Conservation (phyloP, 192 early-diverging fungal genomes). For the Podila epigama region DNA sequence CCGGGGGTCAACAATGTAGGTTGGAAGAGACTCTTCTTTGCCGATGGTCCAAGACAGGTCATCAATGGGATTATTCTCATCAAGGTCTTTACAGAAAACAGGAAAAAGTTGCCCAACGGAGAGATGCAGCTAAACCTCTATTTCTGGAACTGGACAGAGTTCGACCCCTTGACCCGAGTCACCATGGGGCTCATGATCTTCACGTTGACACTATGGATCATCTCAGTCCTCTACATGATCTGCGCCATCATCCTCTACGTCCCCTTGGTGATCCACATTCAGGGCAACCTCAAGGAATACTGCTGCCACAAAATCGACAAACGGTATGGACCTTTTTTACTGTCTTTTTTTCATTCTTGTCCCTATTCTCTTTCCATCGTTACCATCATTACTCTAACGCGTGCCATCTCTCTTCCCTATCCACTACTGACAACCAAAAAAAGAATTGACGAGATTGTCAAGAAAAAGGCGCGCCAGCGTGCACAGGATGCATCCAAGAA, state of each 20-base stretch:
- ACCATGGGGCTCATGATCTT: conserved; percentile 58
- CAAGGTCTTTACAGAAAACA: conserved; percentile 25
- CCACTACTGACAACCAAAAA: not conserved
- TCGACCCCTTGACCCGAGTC: not conserved
- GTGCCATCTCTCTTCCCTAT: conserved; percentile 44
- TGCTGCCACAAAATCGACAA: conserved; percentile 91
- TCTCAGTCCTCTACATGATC: conserved; percentile 64
- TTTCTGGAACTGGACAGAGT: not conserved
- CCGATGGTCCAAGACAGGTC: conserved; percentile 83
- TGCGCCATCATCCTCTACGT: conserved; percentile 76
- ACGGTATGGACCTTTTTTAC: conserved; percentile 61
- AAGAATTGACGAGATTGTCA: conserved; percentile 65
- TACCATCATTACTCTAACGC: conserved; percentile 74
- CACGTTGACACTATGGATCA: conserved; percentile 71
- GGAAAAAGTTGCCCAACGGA: not conserved
- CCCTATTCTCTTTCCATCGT: conserved; percentile 69
- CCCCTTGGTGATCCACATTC: conserved; percentile 77
- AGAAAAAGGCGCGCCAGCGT: conserved; percentile 56
- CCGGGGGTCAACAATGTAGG: conserved; percentile 44
- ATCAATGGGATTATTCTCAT: conserved; percentile 65
- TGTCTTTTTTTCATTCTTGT: conserved; percentile 58
- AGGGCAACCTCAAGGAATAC: conserved; percentile 90
- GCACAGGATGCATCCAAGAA: conserved; percentile 29
- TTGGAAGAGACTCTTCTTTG: conserved; percentile 85
- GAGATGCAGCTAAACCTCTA: not conserved